Evolutionary conservation across 148 eudicot species (phyloP), one percentile per base, ranked within the genome.

Genomic region (Nyssa sinensis): DNA sequence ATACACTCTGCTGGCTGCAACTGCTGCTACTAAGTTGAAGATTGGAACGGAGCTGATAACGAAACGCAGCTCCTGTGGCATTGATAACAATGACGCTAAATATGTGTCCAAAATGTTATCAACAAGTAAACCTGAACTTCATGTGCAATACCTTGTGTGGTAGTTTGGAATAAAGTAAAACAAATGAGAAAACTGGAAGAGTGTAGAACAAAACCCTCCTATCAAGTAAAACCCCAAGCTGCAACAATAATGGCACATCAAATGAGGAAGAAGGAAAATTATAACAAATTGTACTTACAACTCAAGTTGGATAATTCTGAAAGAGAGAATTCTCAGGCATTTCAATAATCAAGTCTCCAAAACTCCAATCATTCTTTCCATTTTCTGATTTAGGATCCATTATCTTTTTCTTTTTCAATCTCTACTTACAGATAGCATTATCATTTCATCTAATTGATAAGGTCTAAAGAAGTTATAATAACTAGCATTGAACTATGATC

Each of bases 1-100:
- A 66, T 94, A 94, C 98, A 94, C 88, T 87, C 98, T 91, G 79
- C 80, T 89, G 60, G 98, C 98, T 68, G 96, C 88, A 74, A 92
- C 62, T 73, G 98, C 97, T 67, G 97, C 98, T 24, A 92, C 83
- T 64, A 94, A 78, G 81, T 94, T 94, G 65, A 94, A 88, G 58
- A 94, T 81, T 41, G 97, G 98, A 77, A 94, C 80, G 59, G 98
- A 87, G 81, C 89, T 74, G 63, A 94, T 89, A 67, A 94, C 81
- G 82, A 94, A 94, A 28, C 98, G 98, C 57, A 94, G 87, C 80
- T 94, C 98, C 98, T 94, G 88, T 70, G 75, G 77, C 70, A 88
- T 76, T 65, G 37, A 72, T 23, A 57, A 39, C 47, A 4, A 1
- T n/a, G 6, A 64, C 23, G 41, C 57, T 44, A 37, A 59, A 37